phyloP scores from a whole-genome alignment of 2,329 filamentous ascomycete species.

The Cercospora berteroae region DNA sequence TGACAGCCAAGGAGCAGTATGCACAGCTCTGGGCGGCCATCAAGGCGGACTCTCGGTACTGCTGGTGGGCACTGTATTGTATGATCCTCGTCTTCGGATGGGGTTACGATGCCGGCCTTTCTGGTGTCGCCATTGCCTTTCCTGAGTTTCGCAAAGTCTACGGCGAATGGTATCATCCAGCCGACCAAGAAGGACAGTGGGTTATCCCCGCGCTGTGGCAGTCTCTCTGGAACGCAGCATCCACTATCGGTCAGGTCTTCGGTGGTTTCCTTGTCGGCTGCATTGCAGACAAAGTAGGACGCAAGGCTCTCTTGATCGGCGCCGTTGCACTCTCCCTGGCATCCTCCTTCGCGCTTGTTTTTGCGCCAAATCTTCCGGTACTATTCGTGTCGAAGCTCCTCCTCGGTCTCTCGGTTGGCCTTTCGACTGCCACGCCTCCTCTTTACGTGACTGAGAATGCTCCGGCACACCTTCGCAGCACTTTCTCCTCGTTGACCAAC shows the following conservation, averaged over 20 bases:
- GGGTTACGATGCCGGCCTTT: constrained; percentile 41
- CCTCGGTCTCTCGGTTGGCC: constrained; percentile 28
- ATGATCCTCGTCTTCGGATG: constrained; percentile 39
- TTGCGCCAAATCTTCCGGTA: constrained; percentile 35
- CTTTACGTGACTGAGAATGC: constrained; percentile 33
- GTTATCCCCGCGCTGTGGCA: constrained; percentile 42
- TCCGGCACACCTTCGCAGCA: constrained; percentile 27
- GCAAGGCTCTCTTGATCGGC: constrained; percentile 27
- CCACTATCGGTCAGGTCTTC: constrained; percentile 36
- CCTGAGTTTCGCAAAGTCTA: constrained; percentile 39
- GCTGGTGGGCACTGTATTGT: constrained; percentile 28
- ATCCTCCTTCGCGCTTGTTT: constrained; percentile 30
- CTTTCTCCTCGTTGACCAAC: constrained; percentile 31
- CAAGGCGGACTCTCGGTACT: constrained; percentile 30
- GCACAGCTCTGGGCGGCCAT: constrained; percentile 30
- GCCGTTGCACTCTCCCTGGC: constrained; percentile 22
- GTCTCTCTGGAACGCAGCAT: constrained; percentile 42
- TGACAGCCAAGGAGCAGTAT: constrained; percentile 30
- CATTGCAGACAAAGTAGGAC: constrained; percentile 29
- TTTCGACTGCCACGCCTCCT: constrained; percentile 29
- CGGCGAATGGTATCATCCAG: constrained; percentile 36
- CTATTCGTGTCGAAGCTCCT: constrained; percentile 33
- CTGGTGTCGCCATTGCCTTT: constrained; percentile 40
- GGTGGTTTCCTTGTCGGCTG: constrained; percentile 27
- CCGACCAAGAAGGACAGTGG: constrained; percentile 27